Percentiles rank a stretch among this genome's conserved stretches.
These are phyloP conservation scores for Cotoneaster glaucophyllus DNA, from an alignment of 306 rosid genomes.

Conservation along the genomic window DNA sequence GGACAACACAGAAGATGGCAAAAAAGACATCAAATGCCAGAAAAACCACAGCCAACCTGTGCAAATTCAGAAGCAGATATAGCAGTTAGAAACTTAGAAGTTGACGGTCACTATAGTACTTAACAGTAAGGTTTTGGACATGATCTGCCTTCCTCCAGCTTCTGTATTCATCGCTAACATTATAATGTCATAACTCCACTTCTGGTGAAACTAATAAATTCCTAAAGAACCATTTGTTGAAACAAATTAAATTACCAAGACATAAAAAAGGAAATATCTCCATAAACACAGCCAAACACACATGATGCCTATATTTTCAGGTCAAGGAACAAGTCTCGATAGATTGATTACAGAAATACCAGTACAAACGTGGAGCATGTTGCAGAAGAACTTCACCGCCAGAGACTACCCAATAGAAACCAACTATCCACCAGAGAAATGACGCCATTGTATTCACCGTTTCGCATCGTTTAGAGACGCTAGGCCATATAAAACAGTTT, in stretches of 20 bases:
- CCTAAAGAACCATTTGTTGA: neutral
- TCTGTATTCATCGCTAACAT: neutral
- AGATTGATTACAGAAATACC: conserved; percentile 44
- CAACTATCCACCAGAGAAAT: conserved; percentile 92
- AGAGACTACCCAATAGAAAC: conserved; percentile 94
- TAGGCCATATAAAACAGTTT: conserved; percentile 22
- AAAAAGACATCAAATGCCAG: conserved; percentile 95
- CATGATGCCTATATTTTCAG: neutral
- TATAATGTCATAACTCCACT: neutral
- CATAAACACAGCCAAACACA: neutral
- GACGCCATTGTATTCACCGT: conserved; percentile 75
- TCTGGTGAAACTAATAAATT: neutral
- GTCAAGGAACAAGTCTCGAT: neutral
- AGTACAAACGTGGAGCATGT: conserved; percentile 79
- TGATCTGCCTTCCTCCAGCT: neutral
- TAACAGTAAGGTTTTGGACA: neutral
- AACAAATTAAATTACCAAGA: neutral
- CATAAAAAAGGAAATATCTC: neutral
- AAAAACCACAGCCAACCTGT: conserved; percentile 94
- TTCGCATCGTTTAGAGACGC: conserved; percentile 68
- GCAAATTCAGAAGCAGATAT: conserved; percentile 31
- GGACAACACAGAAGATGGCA: conserved; percentile 93
- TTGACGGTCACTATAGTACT: neutral
- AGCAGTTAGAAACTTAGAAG: neutral
- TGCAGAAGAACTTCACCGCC: conserved; percentile 65